Conservation (phyloP, 345 rosid genomes). For the Murraya koenigii region DNA sequence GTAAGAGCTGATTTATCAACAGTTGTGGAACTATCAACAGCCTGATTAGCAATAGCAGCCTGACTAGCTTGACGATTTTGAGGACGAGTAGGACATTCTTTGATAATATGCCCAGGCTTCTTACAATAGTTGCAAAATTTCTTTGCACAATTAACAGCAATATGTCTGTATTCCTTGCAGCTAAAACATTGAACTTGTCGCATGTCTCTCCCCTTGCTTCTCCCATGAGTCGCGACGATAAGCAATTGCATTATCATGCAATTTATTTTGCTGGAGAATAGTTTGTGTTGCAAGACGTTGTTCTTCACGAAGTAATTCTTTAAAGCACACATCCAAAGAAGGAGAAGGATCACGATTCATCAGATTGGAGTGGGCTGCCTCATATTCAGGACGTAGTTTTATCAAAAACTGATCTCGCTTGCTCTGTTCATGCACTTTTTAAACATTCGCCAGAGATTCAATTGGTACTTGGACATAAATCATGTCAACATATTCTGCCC, state of each 20-base stretch:
- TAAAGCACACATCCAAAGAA: constrained; percentile 4
- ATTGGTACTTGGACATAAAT: background rate
- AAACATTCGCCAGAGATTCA: background rate
- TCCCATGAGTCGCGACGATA: background rate
- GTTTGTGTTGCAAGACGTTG: background rate
- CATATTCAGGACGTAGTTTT: constrained; percentile 3
- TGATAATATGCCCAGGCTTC: background rate
- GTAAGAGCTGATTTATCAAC: background rate
- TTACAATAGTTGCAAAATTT: constrained; percentile 13
- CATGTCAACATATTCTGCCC: background rate
- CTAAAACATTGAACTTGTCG: background rate
- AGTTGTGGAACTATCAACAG: background rate
- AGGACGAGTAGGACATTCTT: background rate
- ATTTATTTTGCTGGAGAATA: too few species aligned
- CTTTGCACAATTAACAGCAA: background rate
- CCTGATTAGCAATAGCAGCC: background rate
- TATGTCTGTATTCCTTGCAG: background rate
- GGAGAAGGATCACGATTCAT: constrained; percentile 7
- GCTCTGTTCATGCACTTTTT: constrained; percentile 2
- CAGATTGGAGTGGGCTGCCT: background rate
- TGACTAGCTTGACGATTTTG: background rate
- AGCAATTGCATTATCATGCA: too few species aligned
- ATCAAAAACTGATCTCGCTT: constrained; percentile 21
- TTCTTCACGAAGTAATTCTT: constrained; percentile 2
- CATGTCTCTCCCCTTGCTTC: background rate